Conservation (phyloP, 768 basidiomycete species). For the Naganishia kalamii region DNA sequence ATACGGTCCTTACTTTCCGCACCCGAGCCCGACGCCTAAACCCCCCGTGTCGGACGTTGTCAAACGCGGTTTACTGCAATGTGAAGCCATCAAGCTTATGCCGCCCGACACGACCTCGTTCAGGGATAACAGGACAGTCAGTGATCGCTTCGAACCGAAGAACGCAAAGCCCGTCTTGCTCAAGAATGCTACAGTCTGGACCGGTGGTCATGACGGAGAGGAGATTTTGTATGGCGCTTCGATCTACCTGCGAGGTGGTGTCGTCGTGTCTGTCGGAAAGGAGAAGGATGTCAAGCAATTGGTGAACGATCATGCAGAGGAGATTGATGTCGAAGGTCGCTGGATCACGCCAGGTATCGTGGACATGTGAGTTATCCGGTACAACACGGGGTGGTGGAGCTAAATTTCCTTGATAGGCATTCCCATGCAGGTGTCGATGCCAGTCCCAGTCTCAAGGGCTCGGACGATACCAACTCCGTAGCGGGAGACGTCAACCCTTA, state of each 20-base stretch:
- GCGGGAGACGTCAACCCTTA: constrained; percentile 57
- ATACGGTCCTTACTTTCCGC: constrained; percentile 15
- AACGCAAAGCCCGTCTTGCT: constrained; percentile 58
- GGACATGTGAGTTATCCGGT: constrained; percentile 17
- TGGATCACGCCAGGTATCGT: constrained; percentile 68
- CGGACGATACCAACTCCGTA: constrained; percentile 58
- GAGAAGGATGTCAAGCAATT: constrained; percentile 53
- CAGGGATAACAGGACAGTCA: constrained; percentile 24
- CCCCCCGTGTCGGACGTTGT: constrained; percentile 22
- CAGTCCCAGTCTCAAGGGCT: constrained; percentile 53
- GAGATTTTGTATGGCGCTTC: constrained; percentile 57
- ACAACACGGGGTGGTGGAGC: not conserved
- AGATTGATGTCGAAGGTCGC: constrained; percentile 58
- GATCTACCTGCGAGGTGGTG: constrained; percentile 59
- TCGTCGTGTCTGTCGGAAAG: constrained; percentile 57
- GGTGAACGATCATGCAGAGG: constrained; percentile 48
- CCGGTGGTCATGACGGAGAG: constrained; percentile 58
- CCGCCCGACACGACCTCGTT: constrained; percentile 33
- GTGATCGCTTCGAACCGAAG: constrained; percentile 40
- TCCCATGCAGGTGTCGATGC: constrained; percentile 73
- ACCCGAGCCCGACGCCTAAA: constrained; percentile 1
- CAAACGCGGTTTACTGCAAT: constrained; percentile 38
- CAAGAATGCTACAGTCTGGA: constrained; percentile 72
- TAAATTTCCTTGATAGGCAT: constrained; percentile 49
- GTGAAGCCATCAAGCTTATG: constrained; percentile 34